Conservation (phyloP, 148 eudicot species). For the Nepenthes mirabilis region DNA sequence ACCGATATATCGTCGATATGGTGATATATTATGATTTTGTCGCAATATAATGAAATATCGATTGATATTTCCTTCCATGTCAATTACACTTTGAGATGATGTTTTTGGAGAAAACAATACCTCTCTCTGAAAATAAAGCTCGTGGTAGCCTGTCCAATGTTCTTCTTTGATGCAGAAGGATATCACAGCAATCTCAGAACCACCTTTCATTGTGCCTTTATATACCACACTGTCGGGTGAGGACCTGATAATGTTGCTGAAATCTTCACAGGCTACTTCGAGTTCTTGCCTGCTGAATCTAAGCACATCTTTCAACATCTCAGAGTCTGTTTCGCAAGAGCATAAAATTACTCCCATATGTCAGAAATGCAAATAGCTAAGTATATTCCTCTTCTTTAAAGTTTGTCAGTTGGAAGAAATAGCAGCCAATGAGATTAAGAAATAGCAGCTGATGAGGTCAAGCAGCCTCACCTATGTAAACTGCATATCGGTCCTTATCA, state of each 20-base stretch:
- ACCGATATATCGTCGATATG: too few species aligned
- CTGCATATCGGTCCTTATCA: conserved; percentile 46
- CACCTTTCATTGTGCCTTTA: conserved; percentile 85
- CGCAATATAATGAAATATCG: too few species aligned
- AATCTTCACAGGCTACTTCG: conserved; percentile 98
- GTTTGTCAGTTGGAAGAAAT: not conserved
- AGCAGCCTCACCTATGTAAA: conserved; percentile 39
- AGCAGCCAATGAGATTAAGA: not conserved
- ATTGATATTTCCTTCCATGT: too few species aligned
- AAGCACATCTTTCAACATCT: conserved; percentile 55
- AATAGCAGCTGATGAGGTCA: not conserved
- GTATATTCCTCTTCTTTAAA: too few species aligned
- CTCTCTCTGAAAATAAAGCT: conserved; percentile 90
- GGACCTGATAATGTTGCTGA: conserved; percentile 92
- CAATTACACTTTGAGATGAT: not conserved
- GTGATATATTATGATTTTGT: too few species aligned
- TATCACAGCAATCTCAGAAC: conserved; percentile 91
- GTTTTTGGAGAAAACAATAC: conserved; percentile 16
- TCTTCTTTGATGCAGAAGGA: conserved; percentile 91
- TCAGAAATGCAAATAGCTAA: too few species aligned
- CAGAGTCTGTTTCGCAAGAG: conserved; percentile 41
- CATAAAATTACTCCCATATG: not conserved
- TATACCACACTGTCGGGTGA: conserved; percentile 78
- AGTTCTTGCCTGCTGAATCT: conserved; percentile 76
- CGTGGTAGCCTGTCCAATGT: conserved; percentile 83